Conservation (phyloP, 163 green algal species). For the Scenedesmus sp. region DNA sequence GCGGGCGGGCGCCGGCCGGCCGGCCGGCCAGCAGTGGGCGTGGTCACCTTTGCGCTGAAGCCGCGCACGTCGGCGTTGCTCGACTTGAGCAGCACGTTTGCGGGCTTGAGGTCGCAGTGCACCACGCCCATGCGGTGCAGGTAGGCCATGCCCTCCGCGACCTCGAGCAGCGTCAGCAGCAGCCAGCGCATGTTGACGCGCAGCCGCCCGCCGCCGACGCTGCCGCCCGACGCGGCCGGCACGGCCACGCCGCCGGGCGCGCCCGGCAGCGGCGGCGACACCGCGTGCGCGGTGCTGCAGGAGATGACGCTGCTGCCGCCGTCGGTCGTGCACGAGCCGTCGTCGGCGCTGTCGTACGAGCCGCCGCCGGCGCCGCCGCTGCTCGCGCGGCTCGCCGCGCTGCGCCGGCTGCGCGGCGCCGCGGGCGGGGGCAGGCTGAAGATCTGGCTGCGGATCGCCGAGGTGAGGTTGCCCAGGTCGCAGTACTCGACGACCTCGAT, state of each 20-base stretch:
- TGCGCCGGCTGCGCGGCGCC: not conserved
- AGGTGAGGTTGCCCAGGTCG: slow-evolving; percentile 67
- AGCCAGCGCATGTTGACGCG: slow-evolving; percentile 62
- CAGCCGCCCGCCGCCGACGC: not conserved
- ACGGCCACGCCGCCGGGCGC: not conserved
- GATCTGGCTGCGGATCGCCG: slow-evolving; percentile 58
- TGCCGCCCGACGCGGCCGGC: not conserved
- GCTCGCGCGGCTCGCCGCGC: not conserved
- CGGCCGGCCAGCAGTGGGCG: not conserved
- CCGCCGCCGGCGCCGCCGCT: not conserved
- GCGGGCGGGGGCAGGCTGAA: slow-evolving; percentile 42
- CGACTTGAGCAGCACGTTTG: slow-evolving; percentile 65
- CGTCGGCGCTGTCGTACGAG: not conserved
- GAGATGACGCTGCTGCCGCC: not conserved
- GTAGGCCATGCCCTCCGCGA: slow-evolving; percentile 62
- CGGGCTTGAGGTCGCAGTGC: slow-evolving; percentile 67
- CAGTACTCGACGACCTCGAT: slow-evolving; percentile 72
- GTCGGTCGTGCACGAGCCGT: not conserved
- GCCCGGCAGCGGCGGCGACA: not conserved
- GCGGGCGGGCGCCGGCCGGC: not conserved
- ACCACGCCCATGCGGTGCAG: slow-evolving; percentile 70
- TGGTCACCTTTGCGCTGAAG: slow-evolving; percentile 62
- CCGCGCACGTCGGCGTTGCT: slow-evolving; percentile 58
- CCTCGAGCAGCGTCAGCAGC: slow-evolving; percentile 69
- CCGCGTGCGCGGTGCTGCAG: not conserved